phyloP scores from a whole-genome alignment of 164 flowering plant genomes.

The Vitis labrusca region DNA sequence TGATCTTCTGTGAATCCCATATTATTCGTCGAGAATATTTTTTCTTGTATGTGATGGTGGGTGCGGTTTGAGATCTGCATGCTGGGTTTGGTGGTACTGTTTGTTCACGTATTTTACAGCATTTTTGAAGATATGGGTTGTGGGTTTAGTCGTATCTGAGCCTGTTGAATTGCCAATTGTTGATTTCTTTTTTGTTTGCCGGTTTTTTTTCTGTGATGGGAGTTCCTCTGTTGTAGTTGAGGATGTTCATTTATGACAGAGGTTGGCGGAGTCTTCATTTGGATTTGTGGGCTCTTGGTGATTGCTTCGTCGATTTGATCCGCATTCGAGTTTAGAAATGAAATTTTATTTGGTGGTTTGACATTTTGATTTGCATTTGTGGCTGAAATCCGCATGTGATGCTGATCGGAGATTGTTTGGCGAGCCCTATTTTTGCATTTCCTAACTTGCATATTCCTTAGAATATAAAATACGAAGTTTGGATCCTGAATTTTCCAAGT shows the following conservation, averaged over 20 bases:
- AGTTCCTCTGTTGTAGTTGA: neutral
- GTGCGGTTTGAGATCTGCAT: constrained; percentile 14
- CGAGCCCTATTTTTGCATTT: no score
- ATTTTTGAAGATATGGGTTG: neutral
- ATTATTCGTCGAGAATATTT: neutral
- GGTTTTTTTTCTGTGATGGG: neutral
- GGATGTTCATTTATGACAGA: neutral
- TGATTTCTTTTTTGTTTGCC: no score
- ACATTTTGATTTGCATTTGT: neutral
- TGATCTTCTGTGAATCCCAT: neutral
- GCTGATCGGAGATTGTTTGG: no score
- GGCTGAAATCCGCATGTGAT: no score
- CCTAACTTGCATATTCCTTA: no score
- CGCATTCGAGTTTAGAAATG: neutral
- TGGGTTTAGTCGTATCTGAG: neutral
- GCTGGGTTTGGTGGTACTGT: constrained; percentile 3
- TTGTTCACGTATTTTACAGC: constrained; percentile 2
- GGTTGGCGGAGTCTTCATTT: constrained; percentile 2
- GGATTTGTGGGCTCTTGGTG: neutral
- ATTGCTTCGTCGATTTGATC: neutral
- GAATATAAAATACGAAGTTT: no score
- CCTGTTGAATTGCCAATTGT: neutral
- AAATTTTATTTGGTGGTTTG: neutral
- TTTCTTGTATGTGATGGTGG: constrained; percentile 1
- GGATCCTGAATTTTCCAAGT: no score